Conservation (phyloP, 1,284 basidiomycete species). For the Leccinum pallidistipes region DNA sequence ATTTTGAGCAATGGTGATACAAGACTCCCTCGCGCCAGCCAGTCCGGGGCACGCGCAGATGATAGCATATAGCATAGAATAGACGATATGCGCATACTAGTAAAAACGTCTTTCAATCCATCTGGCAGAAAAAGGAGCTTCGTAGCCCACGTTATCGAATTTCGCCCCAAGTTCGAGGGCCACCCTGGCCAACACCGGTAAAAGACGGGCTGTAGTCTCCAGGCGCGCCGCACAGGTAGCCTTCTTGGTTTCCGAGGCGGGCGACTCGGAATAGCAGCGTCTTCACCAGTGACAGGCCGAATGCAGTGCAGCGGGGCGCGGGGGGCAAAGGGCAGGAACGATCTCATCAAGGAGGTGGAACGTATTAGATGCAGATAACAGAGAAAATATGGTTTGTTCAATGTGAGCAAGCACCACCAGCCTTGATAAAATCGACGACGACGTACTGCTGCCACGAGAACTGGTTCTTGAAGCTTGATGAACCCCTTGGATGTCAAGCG, state of each 20-base stretch:
- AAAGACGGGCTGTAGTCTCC: no score
- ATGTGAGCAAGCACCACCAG: neutral
- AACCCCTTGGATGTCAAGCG: constrained; percentile 93
- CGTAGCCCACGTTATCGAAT: no score
- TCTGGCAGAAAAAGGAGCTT: no score
- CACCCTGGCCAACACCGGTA: no score
- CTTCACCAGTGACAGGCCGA: constrained; percentile 63
- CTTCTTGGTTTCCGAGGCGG: constrained; percentile 62
- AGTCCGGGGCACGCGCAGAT: neutral
- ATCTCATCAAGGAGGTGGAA: constrained; percentile 92
- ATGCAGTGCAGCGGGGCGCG: constrained; percentile 70
- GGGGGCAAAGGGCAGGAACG: constrained; percentile 53
- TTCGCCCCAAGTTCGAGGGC: no score
- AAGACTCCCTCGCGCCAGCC: no score
- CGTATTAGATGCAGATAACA: constrained; percentile 43
- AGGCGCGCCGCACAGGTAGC: no score
- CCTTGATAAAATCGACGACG: constrained; percentile 27
- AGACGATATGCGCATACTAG: constrained; percentile 38
- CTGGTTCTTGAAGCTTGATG: constrained; percentile 99
- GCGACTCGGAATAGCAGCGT: constrained; percentile 84
- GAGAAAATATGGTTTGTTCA: neutral
- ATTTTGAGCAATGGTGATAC: constrained; percentile 3
- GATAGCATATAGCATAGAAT: constrained; percentile 40
- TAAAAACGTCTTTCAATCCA: constrained; percentile 36
- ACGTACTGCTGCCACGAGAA: constrained; percentile 91